Evolutionary conservation across 2,329 filamentous ascomycete genomes (phyloP).

Genomic region (Zymoseptoria pseudotritici): DNA sequence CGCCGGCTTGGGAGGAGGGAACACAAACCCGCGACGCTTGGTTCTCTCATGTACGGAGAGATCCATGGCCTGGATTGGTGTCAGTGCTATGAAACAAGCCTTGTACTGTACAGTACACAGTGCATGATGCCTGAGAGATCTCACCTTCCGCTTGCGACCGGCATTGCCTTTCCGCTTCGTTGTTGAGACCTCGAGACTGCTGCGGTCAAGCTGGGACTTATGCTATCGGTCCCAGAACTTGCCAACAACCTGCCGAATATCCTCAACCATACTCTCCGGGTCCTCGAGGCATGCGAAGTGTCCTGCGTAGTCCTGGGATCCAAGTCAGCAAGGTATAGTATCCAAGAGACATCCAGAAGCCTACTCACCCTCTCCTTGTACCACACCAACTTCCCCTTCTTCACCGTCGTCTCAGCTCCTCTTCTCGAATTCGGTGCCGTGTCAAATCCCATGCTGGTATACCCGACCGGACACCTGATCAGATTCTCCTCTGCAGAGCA

Average conservation of each 20-base stretch:
- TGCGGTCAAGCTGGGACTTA: not conserved
- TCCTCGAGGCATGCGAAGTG: conserved; percentile 27
- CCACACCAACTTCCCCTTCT: conserved; percentile 31
- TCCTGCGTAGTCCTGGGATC: conserved; percentile 16
- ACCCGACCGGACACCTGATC: conserved; percentile 33
- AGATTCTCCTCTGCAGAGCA: conserved; percentile 30
- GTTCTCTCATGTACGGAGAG: too few relatives aligned
- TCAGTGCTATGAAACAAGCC: too few relatives aligned
- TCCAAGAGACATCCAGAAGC: not conserved
- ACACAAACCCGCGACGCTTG: too few relatives aligned
- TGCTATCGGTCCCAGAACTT: conserved; percentile 8
- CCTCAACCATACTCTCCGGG: conserved; percentile 22
- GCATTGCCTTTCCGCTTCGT: not conserved
- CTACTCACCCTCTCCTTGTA: conserved; percentile 24
- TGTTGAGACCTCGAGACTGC: not conserved
- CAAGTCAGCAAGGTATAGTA: not conserved
- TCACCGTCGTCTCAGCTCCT: conserved; percentile 25
- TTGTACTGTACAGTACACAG: too few relatives aligned
- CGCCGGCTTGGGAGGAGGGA: too few relatives aligned
- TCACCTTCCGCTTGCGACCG: not conserved
- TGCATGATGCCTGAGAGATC: not conserved
- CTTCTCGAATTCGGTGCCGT: conserved; percentile 31
- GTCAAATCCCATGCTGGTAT: conserved; percentile 33
- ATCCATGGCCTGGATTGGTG: too few relatives aligned
- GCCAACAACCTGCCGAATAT: conserved; percentile 21